Evolutionary conservation across 176 grass and related monocot genomes (phyloP), one percentile per base, ranked within the genome.

Genomic region (Carex scoparia): DNA sequence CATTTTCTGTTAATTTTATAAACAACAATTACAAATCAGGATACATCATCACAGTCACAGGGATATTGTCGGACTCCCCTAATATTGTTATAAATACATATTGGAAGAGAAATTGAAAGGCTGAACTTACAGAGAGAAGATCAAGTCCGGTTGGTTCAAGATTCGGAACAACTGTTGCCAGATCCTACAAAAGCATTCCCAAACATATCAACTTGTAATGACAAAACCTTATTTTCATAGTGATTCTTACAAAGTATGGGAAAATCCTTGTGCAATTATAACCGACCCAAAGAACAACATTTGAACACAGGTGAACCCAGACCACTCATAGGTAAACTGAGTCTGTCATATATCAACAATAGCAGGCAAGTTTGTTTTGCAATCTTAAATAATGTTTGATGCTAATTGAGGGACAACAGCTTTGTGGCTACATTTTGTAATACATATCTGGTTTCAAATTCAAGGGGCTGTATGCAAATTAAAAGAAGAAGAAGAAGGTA

Each of bases 81-180:
- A 63, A 51, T 65, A 66, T 65, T 65, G 55, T 40, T 44, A 2
- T 28, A 61, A 65, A 83, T 4, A 62, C 4, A 38, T 13, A 65
- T 81, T 48, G 30, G 35, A 65, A 80, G 57, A 57, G 4, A 81
- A 42, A 61, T 35, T 27, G 5, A 67, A 85, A 11, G 49, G 33
- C 48, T 80, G 53, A 16, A 89, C 94, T 94, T 94, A 97, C 94
- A 46, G 88, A 94, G 48, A 97, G 92, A 81, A 97, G 94, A 76
- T 97, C 94, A 73, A 92, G 38, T 84, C 94, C 94, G 80, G 79
- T 49, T 80, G 92, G 85, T 37, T 89, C 94, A 84, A 97, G 88
- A 90, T 86, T 94, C 61, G 94, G 90, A 77, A 94, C 94, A 69
- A 94, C 42, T 15, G 69, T 72, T 84, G 87, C 83, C 42, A 94